Percentiles rank a stretch among this genome's conserved stretches.
These are phyloP conservation scores for Malus hybrid DNA, from an alignment of 331 rosid genomes.

Conservation along the genomic window DNA sequence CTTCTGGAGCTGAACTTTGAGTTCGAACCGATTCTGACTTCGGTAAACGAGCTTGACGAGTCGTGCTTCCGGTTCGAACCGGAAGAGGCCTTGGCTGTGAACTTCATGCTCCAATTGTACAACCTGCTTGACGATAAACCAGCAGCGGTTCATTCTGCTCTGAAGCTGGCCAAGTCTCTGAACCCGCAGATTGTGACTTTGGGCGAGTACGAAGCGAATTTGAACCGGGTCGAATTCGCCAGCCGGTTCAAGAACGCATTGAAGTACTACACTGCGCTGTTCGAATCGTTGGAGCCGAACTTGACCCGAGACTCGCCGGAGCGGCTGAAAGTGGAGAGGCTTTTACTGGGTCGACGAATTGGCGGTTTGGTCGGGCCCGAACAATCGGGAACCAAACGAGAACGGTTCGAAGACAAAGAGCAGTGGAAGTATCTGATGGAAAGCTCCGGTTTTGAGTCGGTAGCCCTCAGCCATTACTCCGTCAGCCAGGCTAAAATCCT, in stretches of 20 bases:
- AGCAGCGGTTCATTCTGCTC: conserved; percentile 43
- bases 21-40: conserved; percentile 65
- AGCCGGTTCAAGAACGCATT: conserved; percentile 59
- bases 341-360: conserved; percentile 67
- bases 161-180: conserved; percentile 60
- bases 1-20: conserved; percentile 65
- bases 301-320: conserved; percentile 55
- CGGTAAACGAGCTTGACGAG: conserved; percentile 52
- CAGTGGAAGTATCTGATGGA: conserved; percentile 81
- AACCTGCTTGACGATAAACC: conserved; percentile 70
- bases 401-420: conserved; percentile 71
- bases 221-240: conserved; percentile 52
- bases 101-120: conserved; percentile 85
- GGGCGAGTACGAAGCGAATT: conserved; percentile 76
- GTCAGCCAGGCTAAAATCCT: conserved; percentile 79
- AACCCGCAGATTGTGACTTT: conserved; percentile 71
- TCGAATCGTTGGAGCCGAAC: conserved; percentile 81
- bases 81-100: conserved; percentile 70
- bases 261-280: conserved; percentile 60
- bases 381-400: conserved; percentile 27
- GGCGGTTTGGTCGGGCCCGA: conserved; percentile 43
- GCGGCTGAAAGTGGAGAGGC: conserved; percentile 62
- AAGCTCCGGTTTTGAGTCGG: conserved; percentile 58
- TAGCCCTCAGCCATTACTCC: conserved; percentile 70
- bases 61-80: conserved; percentile 49